phyloP scores from a whole-genome alignment of 129 eudicot genomes.

The Tagetes erecta region DNA sequence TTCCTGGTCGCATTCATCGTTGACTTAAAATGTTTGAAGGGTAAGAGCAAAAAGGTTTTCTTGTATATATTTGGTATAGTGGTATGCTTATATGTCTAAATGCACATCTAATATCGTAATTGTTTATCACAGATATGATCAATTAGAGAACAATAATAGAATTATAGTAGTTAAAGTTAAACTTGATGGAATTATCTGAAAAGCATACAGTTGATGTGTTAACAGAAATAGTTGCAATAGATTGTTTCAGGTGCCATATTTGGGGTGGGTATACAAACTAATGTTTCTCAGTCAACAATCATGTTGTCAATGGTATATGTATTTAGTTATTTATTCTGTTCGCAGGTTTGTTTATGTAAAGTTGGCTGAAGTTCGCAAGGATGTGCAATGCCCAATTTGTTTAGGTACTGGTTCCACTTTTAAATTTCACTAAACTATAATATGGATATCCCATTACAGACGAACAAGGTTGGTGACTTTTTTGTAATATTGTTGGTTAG shows the following conservation, averaged over 20 bases:
- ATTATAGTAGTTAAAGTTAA: not conserved
- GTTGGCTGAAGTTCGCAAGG: constrained; percentile 84
- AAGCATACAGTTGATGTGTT: constrained; percentile 9
- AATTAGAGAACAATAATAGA: constrained; percentile 4
- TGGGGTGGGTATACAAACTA: not conserved
- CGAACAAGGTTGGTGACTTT: not conserved
- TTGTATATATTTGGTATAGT: not conserved
- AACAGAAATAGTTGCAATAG: constrained; percentile 11
- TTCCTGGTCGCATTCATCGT: constrained; percentile 15
- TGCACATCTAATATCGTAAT: not conserved
- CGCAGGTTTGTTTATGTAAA: constrained; percentile 62
- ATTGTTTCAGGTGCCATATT: constrained; percentile 3
- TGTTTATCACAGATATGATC: not conserved
- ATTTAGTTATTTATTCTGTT: constrained; percentile 14
- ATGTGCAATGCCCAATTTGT: constrained; percentile 92
- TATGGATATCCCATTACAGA: constrained; percentile 9
- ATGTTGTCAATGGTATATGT: constrained; percentile 5
- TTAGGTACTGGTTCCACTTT: constrained; percentile 35
- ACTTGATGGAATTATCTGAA: constrained; percentile 5
- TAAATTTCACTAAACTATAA: not conserved
- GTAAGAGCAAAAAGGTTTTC: not conserved
- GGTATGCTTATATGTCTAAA: not conserved
- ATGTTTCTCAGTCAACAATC: constrained; percentile 7
- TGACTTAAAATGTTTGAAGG: not conserved
- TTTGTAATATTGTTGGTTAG: not conserved